Evolutionary conservation across 108 stramenopile species (phyloP).

Genomic region (Cylindrotheca closterium): DNA sequence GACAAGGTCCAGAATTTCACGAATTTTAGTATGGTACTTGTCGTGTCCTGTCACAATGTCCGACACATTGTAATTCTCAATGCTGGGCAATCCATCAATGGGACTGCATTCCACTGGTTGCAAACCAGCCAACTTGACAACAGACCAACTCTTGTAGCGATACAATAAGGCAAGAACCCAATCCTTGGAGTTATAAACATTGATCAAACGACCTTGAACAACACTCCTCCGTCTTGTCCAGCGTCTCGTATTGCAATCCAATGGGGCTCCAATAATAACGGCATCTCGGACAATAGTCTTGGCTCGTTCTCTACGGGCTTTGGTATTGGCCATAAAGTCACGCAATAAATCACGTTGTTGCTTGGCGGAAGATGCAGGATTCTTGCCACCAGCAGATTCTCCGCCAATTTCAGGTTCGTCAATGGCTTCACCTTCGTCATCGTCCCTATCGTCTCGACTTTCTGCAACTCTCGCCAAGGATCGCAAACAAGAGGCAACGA

Average conservation of each 20-base stretch:
- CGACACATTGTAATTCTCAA: constrained; percentile 65
- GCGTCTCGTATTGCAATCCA: constrained; percentile 30
- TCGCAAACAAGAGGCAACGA: constrained; percentile 80
- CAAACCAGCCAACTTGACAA: constrained; percentile 1
- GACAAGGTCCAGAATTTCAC: constrained; percentile 49
- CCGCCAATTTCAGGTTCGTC: background rate
- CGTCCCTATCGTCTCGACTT: constrained; percentile 53
- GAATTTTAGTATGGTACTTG: constrained; percentile 46
- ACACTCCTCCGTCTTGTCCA: constrained; percentile 43
- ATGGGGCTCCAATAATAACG: constrained; percentile 67
- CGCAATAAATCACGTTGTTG: constrained; percentile 15
- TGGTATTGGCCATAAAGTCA: constrained; percentile 4
- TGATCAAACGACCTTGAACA: constrained; percentile 85
- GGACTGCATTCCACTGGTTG: constrained; percentile 4
- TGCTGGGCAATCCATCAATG: constrained; percentile 37
- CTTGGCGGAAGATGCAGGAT: constrained; percentile 15
- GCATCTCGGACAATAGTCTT: constrained; percentile 83
- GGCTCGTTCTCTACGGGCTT: constrained; percentile 55
- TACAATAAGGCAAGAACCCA: constrained; percentile 76
- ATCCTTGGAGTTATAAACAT: constrained; percentile 80
- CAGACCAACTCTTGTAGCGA: constrained; percentile 30
- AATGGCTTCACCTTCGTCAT: background rate
- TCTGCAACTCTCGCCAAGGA: constrained; percentile 69
- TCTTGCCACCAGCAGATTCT: constrained; percentile 12
- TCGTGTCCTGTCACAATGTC: constrained; percentile 48